Base-by-base conservation (phyloP, 2,329 filamentous ascomycete species). In the Penicillium sp. region DNA sequence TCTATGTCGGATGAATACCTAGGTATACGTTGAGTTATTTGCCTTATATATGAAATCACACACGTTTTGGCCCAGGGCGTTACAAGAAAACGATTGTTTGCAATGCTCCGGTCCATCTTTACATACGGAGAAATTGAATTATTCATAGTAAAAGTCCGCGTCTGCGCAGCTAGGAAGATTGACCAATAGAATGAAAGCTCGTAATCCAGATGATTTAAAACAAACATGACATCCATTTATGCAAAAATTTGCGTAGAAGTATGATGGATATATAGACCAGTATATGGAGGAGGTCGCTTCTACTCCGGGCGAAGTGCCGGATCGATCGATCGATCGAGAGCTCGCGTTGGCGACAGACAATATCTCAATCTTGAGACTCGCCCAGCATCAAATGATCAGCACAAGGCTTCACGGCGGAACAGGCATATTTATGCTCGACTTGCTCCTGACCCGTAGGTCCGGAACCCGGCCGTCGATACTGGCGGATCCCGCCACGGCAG, bases 211-310 rank as follows among this genome's bases (percentile, higher is more conserved):
- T 5, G 23, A 23, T 23, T 23, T 5, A 23, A 39, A 19, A 32
- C 14, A 40, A 38, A 40, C 14, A 35, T 27, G 13, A 52, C n/a
- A 52, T 52, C 36, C 16, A 52, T 14, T n/a, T 47, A 40, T 47
- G 50, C 46, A 53, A 18, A 30, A 14, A 7, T n/a, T 46, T 26
- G 42, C 36, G 27, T 16, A 27, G 39, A 19, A 19, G 44, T 50
- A 50, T 3, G 26, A 18, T 32, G 42, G 27, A 53, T 53, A 53
- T 53, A 50, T 53, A 34, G 26, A 53, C 46, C 50, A 53, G 34
- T 43, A 53, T 35, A 40, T 26, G 49, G 40, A 32, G 19, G 36
- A 27, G 44, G 39, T 44, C 51, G 51, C 51, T 49, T 50, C 51
- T 53, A 53, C 46, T 44, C 46, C 39, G 46, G 39, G 47, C 39